These are phyloP conservation scores for Polyporus arcularius DNA, from an alignment of 768 basidiomycete genomes.

Conservation along the genomic window DNA sequence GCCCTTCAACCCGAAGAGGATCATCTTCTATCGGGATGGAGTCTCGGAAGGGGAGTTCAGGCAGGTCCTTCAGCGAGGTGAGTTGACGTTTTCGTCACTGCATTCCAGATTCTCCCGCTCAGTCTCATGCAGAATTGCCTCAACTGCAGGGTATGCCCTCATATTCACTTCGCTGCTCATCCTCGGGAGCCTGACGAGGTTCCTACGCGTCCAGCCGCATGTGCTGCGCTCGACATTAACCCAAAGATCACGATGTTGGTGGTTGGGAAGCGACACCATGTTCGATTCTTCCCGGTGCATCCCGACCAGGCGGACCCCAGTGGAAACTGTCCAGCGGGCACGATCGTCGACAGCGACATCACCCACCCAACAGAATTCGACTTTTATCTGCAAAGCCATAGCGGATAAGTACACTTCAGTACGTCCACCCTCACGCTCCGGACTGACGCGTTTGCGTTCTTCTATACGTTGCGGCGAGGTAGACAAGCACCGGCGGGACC, in stretches of 20 bases:
- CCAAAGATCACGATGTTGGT: constrained; percentile 75
- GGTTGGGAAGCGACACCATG: constrained; percentile 78
- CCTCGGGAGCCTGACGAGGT: background rate
- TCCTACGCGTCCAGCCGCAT: constrained; percentile 52
- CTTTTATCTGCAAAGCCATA: constrained; percentile 78
- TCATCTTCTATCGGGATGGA: constrained; percentile 74
- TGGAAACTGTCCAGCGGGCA: constrained; percentile 76
- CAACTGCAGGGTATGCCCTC: constrained; percentile 15
- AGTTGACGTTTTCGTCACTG: constrained; percentile 8
- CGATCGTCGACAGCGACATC: constrained; percentile 72
- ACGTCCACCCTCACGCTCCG: too few relatives aligned
- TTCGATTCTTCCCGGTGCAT: constrained; percentile 58
- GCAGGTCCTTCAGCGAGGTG: constrained; percentile 54
- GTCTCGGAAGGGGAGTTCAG: constrained; percentile 57
- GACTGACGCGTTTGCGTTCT: constrained; percentile 13
- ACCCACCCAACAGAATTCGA: constrained; percentile 74
- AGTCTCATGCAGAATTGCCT: constrained; percentile 11
- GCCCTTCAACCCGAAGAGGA: constrained; percentile 55
- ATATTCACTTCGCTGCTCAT: background rate
- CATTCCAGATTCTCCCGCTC: background rate
- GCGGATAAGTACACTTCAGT: constrained; percentile 40
- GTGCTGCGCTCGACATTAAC: constrained; percentile 53
- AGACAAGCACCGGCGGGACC: too few relatives aligned
- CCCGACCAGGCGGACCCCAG: constrained; percentile 56
- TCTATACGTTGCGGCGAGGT: constrained; percentile 50